Evolutionary conservation across 2,329 filamentous ascomycete genomes (phyloP), one percentile per base, ranked within the genome.

Genomic region (Cladobotryum mycophilum): DNA sequence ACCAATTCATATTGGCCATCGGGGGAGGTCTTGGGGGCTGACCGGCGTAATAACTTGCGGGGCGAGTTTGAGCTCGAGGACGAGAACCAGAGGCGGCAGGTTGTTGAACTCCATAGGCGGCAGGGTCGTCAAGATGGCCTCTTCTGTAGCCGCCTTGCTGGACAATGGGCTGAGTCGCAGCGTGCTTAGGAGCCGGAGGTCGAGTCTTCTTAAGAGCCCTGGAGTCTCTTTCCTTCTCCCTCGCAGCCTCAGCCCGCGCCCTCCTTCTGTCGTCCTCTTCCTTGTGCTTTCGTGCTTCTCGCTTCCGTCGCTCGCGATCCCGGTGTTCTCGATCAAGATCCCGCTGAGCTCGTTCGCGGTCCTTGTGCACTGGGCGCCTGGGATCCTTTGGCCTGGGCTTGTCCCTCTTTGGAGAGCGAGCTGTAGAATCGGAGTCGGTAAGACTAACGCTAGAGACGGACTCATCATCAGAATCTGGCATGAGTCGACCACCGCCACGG

Each of bases 361-460:
- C 60, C 33, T 52, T 52, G 36, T 55, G 55, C 13, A 54, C 41
- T 9, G 54, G 53, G 6, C 60, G 59, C n/a, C 58, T 54, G 17
- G 55, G n/a, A 3, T 55, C 57, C 22, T 63, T 62, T 12, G 56
- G 58, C 11, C 67, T 63, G 12, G 55, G 58, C 11, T 67, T 59
- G 35, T 43, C 36, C 34, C 59, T 58, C 37, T 64, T 65, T 17
- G 59, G 54, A 4, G 69, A 67, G 30, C 72, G 72, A 36, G 68
- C 63, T 14, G 70, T 74, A 38, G 72, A 67, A 58, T 76, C 70
- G 45, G 73, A 71, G 58, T 75, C 73, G 54, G 67, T 69, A 37
- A 69, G 55, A 34, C 55, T 63, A 48, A 65, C 60, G 42, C 57
- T 55, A 12, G 61, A 47, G 8, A n/a, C 47, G 59, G 70, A 68